Conservation (phyloP, 1,284 basidiomycete species). For the Cryptococcus maquisensis region DNA sequence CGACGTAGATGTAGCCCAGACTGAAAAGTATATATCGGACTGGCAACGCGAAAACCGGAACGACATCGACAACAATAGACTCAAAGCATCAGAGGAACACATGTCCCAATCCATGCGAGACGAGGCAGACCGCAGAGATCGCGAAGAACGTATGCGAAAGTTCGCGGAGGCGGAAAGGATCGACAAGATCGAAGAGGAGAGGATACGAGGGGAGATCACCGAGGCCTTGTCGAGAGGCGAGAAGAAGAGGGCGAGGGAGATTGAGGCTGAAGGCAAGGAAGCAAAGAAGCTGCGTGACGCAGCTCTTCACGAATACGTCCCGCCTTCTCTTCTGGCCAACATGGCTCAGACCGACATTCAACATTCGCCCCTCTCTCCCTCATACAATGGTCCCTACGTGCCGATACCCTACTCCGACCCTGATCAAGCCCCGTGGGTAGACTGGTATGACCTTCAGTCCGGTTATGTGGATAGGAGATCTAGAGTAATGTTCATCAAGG, state of each 20-base stretch:
- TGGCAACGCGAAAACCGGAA: conserved; percentile 77
- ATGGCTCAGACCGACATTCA: conserved; percentile 2
- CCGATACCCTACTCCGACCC: conserved; percentile 42
- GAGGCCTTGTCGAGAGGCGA: conserved; percentile 64
- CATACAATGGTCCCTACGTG: conserved; percentile 44
- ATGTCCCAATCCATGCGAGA: conserved; percentile 59
- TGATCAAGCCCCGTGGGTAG: conserved; percentile 17
- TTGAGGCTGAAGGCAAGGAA: conserved; percentile 52
- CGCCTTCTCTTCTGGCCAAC: conserved; percentile 11
- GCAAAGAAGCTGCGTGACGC: conserved; percentile 33
- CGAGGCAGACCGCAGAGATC: conserved; percentile 63
- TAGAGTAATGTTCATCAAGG: conserved; percentile 65
- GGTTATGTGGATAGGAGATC: conserved; percentile 48
- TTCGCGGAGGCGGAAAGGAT: conserved; percentile 64
- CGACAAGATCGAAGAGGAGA: conserved; percentile 50
- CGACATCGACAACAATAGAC: conserved; percentile 72
- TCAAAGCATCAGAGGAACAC: conserved; percentile 57
- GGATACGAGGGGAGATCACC: conserved; percentile 58
- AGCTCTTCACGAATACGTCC: conserved; percentile 28
- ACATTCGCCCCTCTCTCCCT: conserved; percentile 34
- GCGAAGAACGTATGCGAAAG: conserved; percentile 63
- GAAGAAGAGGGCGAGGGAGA: conserved; percentile 49
- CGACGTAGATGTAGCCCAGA: conserved; percentile 76
- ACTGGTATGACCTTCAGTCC: conserved; percentile 27
- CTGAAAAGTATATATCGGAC: conserved; percentile 74